phyloP scores from a whole-genome alignment of 306 rosid genomes.

The Cercis canadensis region DNA sequence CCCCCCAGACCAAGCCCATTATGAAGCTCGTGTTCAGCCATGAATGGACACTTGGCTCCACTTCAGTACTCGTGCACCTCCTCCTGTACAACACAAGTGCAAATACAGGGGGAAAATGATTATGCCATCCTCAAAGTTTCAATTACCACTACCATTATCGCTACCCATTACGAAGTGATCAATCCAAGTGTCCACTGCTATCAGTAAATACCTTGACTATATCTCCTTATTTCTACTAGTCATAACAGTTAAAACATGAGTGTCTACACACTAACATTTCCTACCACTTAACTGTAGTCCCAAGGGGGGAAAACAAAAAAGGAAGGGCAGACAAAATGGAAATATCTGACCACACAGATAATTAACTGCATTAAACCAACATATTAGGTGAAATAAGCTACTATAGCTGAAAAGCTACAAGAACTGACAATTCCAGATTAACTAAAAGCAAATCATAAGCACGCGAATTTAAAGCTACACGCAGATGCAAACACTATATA shows the following conservation, averaged over 20 bases:
- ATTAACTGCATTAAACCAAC: conserved; percentile 64
- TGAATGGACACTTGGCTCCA: conserved; percentile 90
- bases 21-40: conserved; percentile 78
- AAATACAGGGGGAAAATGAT: conserved; percentile 99
- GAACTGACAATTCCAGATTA: conserved; percentile 54
- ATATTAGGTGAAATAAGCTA: conserved; percentile 52
- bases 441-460: conserved; percentile 66
- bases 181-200: conserved; percentile 83
- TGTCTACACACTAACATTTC: conserved; percentile 47
- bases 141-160: conserved; percentile 90
- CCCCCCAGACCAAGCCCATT: conserved; percentile 54
- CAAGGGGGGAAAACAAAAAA: conserved; percentile 5
- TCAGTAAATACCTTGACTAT: conserved; percentile 65
- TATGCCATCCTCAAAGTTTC: conserved; percentile 96
- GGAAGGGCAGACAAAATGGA: background rate
- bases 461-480: conserved; percentile 80
- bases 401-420: conserved; percentile 74
- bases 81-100: conserved; percentile 99
- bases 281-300: conserved; percentile 35
- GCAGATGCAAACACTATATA: conserved; percentile 66
- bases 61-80: conserved; percentile 80
- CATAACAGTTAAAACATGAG: conserved; percentile 51
- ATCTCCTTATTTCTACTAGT: conserved; percentile 64
- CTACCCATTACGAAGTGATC: conserved; percentile 84
- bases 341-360: conserved; percentile 38